These are phyloP conservation scores for Hypocrella siamensis DNA, from an alignment of 2,329 filamentous ascomycete genomes.

Conservation along the genomic window DNA sequence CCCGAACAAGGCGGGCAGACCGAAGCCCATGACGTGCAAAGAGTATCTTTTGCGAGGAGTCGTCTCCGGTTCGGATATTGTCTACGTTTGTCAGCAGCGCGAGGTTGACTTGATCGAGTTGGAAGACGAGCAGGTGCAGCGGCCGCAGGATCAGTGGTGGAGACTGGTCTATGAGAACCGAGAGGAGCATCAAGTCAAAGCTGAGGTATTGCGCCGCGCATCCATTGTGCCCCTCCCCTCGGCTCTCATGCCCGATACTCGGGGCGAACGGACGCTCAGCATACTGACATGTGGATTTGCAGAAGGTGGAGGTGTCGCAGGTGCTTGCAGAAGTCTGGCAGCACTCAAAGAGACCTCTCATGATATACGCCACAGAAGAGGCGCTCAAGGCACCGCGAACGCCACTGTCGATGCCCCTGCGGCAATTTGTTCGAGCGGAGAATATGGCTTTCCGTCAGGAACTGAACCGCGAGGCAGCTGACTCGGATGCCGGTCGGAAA, in stretches of 20 bases:
- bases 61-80: constrained; percentile 26
- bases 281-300: neutral
- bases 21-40: constrained; percentile 23
- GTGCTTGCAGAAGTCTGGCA: constrained; percentile 29
- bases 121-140: constrained; percentile 13
- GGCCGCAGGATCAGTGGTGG: constrained; percentile 37
- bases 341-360: constrained; percentile 29
- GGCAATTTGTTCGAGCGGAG: constrained; percentile 33
- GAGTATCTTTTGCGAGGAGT: constrained; percentile 36
- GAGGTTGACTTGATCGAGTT: constrained; percentile 26
- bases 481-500: constrained; percentile 7
- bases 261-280: no score
- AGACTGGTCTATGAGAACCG: constrained; percentile 26
- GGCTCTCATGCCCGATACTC: no score
- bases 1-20: constrained; percentile 19
- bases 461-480: constrained; percentile 20
- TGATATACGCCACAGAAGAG: constrained; percentile 38
- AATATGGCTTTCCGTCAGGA: constrained; percentile 37
- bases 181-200: constrained; percentile 25
- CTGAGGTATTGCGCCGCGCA: constrained; percentile 32
- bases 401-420: constrained; percentile 21
- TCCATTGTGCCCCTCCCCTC: no score
- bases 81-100: constrained; percentile 32
- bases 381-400: constrained; percentile 20
- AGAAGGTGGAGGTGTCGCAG: constrained; percentile 32